Percentiles rank a stretch among this genome's conserved stretches.
These are phyloP conservation scores for Wickerhamomyces queroliae DNA, from an alignment of 805 yeast genomes.

Conservation along the genomic window DNA sequence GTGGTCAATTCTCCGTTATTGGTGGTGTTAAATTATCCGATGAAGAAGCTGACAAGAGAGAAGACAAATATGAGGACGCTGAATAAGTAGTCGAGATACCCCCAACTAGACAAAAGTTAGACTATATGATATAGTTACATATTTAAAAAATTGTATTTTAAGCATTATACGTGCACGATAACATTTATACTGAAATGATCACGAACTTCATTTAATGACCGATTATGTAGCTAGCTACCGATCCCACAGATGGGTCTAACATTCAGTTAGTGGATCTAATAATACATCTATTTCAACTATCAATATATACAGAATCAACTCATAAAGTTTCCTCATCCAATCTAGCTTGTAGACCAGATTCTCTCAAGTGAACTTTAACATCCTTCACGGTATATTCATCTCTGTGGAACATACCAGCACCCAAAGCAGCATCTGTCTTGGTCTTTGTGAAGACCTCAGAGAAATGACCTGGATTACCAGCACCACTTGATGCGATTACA, in stretches of 20 bases:
- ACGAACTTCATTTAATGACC: too few relatives aligned
- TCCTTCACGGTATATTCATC: conserved; percentile 85
- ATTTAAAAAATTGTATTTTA: too few relatives aligned
- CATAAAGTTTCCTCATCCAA: conserved; percentile 33
- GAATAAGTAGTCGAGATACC: conserved; percentile 31
- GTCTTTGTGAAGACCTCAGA: conserved; percentile 81
- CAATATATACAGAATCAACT: background rate
- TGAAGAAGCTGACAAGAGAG: conserved; percentile 36
- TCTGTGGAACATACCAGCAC: conserved; percentile 98
- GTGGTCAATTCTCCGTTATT: conserved; percentile 92
- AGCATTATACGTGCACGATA: too few relatives aligned
- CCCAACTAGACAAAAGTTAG: too few relatives aligned
- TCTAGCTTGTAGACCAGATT: conserved; percentile 67
- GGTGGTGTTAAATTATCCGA: conserved; percentile 57
- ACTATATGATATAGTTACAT: too few relatives aligned
- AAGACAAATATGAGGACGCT: conserved; percentile 47
- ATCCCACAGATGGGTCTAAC: too few relatives aligned
- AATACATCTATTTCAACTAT: too few relatives aligned
- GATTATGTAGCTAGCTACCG: too few relatives aligned
- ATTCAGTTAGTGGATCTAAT: too few relatives aligned
- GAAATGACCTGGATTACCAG: conserved; percentile 90
- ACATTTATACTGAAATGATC: too few relatives aligned
- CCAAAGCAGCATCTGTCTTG: conserved; percentile 91
- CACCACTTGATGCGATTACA: conserved; percentile 97
- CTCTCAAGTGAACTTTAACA: conserved; percentile 64